Conservation (phyloP, 441 rosid genomes). For the Melastoma candidum region DNA sequence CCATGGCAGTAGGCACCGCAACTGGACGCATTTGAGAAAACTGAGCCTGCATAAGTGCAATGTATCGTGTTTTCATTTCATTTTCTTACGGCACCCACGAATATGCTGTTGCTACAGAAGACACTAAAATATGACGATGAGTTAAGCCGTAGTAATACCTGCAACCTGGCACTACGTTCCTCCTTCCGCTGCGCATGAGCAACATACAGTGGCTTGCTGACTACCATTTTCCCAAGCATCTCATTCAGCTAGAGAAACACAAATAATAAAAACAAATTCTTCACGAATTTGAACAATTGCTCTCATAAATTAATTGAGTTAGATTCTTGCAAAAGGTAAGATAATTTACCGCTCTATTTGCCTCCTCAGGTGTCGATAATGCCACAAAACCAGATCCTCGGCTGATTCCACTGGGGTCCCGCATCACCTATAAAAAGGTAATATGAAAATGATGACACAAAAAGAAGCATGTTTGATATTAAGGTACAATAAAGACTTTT, state of each 20-base stretch:
- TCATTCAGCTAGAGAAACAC: constrained; percentile 35
- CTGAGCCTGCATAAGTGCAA: constrained; percentile 33
- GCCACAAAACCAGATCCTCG: constrained; percentile 76
- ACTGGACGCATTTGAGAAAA: constrained; percentile 67
- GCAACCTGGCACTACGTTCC: constrained; percentile 61
- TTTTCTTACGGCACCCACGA: too few relatives aligned
- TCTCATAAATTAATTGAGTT: background rate
- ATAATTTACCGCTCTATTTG: constrained; percentile 47
- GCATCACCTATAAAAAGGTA: constrained; percentile 37
- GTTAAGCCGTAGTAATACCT: constrained; percentile 21
- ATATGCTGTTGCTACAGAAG: too few relatives aligned
- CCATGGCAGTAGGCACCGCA: constrained; percentile 39
- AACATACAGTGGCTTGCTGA: constrained; percentile 58
- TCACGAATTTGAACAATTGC: constrained; percentile 2
- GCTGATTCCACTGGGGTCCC: constrained; percentile 50
- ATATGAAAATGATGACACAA: background rate
- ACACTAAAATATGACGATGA: background rate
- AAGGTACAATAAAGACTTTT: background rate
- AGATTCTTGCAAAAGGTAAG: background rate
- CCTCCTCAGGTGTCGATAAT: constrained; percentile 58
- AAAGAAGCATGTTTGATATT: background rate
- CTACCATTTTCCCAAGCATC: constrained; percentile 55
- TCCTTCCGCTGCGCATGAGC: constrained; percentile 70
- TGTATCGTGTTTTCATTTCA: too few relatives aligned
- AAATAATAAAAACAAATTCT: background rate